Percentiles rank a stretch among this genome's conserved stretches.
phyloP scores from a whole-genome alignment of 1,139 yeast species.

The Schizosaccharomyces versatilis region DNA sequence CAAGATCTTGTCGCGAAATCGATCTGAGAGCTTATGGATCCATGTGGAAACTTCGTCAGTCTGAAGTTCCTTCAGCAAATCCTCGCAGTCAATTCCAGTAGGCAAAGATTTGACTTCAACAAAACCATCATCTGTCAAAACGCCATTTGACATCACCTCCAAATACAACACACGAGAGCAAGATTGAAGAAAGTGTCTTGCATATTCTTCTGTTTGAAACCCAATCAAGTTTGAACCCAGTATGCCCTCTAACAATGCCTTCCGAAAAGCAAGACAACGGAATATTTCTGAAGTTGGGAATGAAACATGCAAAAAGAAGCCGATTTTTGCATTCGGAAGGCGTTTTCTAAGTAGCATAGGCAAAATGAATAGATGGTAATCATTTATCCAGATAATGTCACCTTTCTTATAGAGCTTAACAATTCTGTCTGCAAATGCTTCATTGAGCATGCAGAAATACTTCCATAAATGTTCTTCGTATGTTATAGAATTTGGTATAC shows the following conservation, averaged over 20 bases:
- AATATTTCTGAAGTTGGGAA: constrained; percentile 93
- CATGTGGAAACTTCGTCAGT: constrained; percentile 42
- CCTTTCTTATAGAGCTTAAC: constrained; percentile 43
- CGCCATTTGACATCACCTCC: constrained; percentile 34
- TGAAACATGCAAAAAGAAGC: constrained; percentile 77
- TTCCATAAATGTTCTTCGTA: constrained; percentile 93
- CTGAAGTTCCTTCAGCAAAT: constrained; percentile 28
- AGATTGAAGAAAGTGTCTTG: constrained; percentile 80
- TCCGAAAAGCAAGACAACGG: constrained; percentile 77
- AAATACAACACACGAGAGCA: constrained; percentile 74
- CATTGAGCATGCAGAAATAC: constrained; percentile 54
- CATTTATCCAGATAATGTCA: constrained; percentile 76
- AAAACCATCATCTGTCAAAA: constrained; percentile 38
- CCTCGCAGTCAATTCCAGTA: constrained; percentile 65
- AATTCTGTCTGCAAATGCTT: constrained; percentile 55
- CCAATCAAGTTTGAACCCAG: constrained; percentile 74
- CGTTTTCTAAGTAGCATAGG: constrained; percentile 62
- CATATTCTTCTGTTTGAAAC: constrained; percentile 81
- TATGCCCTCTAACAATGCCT: constrained; percentile 57
- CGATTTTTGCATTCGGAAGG: constrained; percentile 70
- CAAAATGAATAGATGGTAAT: constrained; percentile 69
- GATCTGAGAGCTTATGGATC: constrained; percentile 47
- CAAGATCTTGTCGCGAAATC: constrained; percentile 50
- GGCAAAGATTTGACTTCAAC: constrained; percentile 51
- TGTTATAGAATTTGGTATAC: constrained; percentile 78